A percentile compares a stretch with the other conserved stretches of the same genome.
Evolutionary conservation across 345 rosid species (phyloP).

Genomic region (Gossypium sturtianum): DNA sequence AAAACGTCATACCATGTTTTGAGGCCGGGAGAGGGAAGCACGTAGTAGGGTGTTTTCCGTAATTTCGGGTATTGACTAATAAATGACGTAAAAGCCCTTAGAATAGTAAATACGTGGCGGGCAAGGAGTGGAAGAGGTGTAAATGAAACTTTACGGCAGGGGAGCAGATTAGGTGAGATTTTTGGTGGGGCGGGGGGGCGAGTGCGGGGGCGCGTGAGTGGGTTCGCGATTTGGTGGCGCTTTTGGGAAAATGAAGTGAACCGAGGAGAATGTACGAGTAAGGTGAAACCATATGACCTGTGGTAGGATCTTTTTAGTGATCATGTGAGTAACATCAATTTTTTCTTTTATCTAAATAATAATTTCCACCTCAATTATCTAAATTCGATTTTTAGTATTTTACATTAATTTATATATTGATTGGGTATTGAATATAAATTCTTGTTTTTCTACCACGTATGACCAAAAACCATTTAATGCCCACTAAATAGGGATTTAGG

Average conservation of each 20-base stretch:
- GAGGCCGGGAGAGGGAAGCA: background rate
- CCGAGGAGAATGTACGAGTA: conserved; percentile 18
- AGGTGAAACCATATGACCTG: conserved; percentile 17
- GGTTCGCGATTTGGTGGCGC: background rate
- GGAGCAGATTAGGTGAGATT: background rate
- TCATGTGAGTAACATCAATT: background rate
- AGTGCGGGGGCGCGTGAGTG: background rate
- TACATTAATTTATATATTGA: too few species aligned
- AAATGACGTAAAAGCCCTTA: conserved; percentile 1
- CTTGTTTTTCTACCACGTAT: too few species aligned
- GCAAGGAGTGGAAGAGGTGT: background rate
- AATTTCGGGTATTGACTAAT: background rate
- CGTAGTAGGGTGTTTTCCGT: background rate
- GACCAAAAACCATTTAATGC: too few species aligned
- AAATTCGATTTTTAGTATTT: too few species aligned
- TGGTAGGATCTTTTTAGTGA: background rate
- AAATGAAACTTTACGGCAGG: background rate
- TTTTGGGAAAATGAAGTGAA: background rate
- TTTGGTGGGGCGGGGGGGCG: too few species aligned
- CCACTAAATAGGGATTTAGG: too few species aligned
- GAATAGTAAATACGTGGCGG: background rate
- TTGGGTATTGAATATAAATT: too few species aligned
- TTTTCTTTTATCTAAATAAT: background rate
- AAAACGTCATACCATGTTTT: background rate
- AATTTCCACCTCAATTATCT: too few species aligned